Conservation (phyloP, 2,329 filamentous ascomycete genomes). For the Cladophialophora exuberans region DNA sequence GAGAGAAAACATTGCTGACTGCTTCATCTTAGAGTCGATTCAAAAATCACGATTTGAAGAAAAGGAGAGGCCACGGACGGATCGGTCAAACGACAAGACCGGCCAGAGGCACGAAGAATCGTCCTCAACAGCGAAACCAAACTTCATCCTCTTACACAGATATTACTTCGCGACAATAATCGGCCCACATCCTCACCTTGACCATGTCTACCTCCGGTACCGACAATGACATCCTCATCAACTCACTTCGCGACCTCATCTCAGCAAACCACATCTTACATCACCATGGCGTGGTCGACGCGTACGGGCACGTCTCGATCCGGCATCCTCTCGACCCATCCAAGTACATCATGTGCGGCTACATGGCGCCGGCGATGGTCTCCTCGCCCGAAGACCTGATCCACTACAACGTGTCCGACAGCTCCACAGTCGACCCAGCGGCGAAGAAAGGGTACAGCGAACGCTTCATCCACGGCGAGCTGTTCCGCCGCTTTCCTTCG, state of each 20-base stretch:
- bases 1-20: no score
- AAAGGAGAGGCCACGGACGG: no score
- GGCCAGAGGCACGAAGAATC: no score
- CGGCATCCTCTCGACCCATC: conserved; percentile 52
- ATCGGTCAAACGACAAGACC: no score
- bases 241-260: conserved; percentile 26
- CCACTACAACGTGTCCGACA: conserved; percentile 50
- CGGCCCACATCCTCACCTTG: not conserved
- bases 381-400: conserved; percentile 50
- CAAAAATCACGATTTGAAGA: no score
- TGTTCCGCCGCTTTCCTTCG: conserved; percentile 47
- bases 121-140: no score
- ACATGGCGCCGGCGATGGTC: conserved; percentile 54
- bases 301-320: conserved; percentile 62
- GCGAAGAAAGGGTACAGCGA: conserved; percentile 48
- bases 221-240: conserved; percentile 6
- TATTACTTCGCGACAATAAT: not conserved
- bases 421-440: conserved; percentile 45
- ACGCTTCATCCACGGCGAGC: conserved; percentile 53
- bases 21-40: no score
- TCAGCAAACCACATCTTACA: conserved; percentile 50
- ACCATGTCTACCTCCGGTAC: not conserved
- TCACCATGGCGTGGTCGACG: conserved; percentile 54
- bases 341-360: conserved; percentile 54
- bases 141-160: no score